Base-by-base conservation (phyloP, 768 basidiomycete genomes). In the Phaffia australis region DNA sequence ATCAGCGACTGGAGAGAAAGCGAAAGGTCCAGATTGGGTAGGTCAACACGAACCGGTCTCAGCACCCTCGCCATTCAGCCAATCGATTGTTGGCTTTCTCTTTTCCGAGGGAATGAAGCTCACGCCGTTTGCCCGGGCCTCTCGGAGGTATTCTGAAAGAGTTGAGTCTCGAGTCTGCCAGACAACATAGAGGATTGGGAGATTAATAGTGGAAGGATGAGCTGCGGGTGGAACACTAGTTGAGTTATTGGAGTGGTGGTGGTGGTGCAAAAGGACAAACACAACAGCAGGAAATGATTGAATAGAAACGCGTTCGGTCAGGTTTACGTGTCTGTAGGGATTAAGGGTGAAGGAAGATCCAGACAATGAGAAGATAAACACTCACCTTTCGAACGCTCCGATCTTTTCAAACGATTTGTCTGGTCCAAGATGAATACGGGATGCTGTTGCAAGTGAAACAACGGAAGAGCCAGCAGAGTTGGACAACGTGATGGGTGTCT, bases 101-200 rank as follows among this genome's bases (percentile, higher is more conserved):
- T 54, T 62, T 60, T 67, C 66, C 3, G 51, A 32, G 55, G 66
- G 66, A 2, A 67, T 61, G 60, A 67, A 63, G 6, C 51, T 55
- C 0, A 67, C 66, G 21, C 66, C 66, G n/a, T 67, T 67, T 4
- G 66, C 66, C 18, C 66, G 54, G 21, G 60, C 60, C 47, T 67
- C 66, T 23, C 60, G 47, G 15, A 67, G 56, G 56, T 67, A 67
- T 18, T 67, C 66, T 35, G 23, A 42, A 0, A 67, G 23, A 19
- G 54, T 18, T 5, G n/a, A 29, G 11, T 54, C 60, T 29, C 60
- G 60, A 35, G 66, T 60, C 19, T 62, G 35, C 59, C 59, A 67
- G 18, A 60, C 47, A 32, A 67, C 60, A 30, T 61, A 42, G 29
- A 67, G 60, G 48, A 67, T 63, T 19, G 66, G 60, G 7, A 67